Evolutionary conservation across 768 basidiomycete genomes (phyloP).

Genomic region (Sutorius australiensis): DNA sequence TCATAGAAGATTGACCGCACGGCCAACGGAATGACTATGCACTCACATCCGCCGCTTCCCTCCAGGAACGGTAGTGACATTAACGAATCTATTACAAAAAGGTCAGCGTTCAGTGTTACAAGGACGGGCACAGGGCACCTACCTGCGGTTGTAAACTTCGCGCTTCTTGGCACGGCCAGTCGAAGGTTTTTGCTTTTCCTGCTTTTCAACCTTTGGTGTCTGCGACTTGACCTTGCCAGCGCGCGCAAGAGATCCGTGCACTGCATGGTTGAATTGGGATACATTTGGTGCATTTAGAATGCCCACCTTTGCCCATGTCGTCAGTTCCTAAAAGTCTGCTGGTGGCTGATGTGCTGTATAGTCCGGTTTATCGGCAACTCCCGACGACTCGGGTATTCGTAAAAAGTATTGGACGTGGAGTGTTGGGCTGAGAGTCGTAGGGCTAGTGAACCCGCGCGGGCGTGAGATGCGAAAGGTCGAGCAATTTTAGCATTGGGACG

Average conservation of each 20-base stretch:
- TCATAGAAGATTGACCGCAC: constrained; percentile 6
- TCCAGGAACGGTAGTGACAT: constrained; percentile 81
- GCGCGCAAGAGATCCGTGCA: constrained; percentile 98
- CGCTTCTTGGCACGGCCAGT: constrained; percentile 98
- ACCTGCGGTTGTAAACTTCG: constrained; percentile 87
- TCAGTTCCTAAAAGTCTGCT: constrained; percentile 24
- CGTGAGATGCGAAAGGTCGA: background rate
- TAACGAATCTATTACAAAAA: constrained; percentile 64
- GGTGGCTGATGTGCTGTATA: constrained; percentile 37
- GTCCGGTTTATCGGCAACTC: constrained; percentile 36
- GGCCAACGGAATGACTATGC: constrained; percentile 25
- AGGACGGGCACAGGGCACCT: constrained; percentile 28
- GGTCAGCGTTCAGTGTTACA: background rate
- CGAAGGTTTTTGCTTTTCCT: constrained; percentile 97
- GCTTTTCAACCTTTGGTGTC: constrained; percentile 94
- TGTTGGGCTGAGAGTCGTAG: background rate
- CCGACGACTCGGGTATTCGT: background rate
- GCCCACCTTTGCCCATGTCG: constrained; percentile 69
- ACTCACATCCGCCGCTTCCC: constrained; percentile 96
- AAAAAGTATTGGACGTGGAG: too few relatives aligned
- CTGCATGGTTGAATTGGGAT: constrained; percentile 35
- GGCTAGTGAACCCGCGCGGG: background rate
- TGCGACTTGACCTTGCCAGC: constrained; percentile 99
- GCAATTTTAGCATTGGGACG: background rate
- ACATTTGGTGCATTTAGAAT: background rate